phyloP scores from a whole-genome alignment of 768 basidiomycete species.

The Cystobasidiopsis lactophilus region DNA sequence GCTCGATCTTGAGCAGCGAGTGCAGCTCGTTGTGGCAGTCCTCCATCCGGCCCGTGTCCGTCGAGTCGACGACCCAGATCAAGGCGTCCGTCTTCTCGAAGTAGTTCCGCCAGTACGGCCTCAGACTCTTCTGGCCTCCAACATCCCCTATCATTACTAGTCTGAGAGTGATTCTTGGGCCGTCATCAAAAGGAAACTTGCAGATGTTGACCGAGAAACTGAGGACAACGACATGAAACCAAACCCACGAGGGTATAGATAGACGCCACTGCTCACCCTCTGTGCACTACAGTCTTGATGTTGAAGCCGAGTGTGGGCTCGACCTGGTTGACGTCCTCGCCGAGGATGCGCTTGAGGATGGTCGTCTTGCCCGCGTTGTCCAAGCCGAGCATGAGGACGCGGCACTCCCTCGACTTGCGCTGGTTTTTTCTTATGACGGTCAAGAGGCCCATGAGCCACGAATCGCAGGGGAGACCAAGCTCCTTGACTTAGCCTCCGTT shows the following conservation, averaged over 20 bases:
- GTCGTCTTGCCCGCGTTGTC: conserved; percentile 99
- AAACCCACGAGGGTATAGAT: conserved; percentile 1
- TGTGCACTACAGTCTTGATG: conserved; percentile 85
- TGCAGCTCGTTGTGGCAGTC: conserved; percentile 79
- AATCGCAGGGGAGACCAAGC: background rate
- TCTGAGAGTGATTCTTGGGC: background rate
- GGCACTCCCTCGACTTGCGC: conserved; percentile 88
- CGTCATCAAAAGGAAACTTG: conserved; percentile 27
- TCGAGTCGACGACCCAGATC: conserved; percentile 96
- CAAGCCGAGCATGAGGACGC: conserved; percentile 80
- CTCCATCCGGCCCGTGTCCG: conserved; percentile 66
- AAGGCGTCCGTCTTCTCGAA: conserved; percentile 96
- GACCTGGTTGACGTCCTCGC: conserved; percentile 58
- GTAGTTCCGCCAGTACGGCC: conserved; percentile 97
- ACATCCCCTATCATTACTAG: conserved; percentile 57
- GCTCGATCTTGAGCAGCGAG: conserved; percentile 74
- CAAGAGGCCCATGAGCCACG: conserved; percentile 60
- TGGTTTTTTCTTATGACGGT: conserved; percentile 94
- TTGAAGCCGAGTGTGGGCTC: conserved; percentile 92
- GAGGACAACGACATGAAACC: background rate
- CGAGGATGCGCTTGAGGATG: conserved; percentile 80
- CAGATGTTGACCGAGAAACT: conserved; percentile 45
- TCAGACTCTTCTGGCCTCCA: conserved; percentile 80
- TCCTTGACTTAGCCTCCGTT: too few species aligned
- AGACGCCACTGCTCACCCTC: conserved; percentile 46